A percentile compares a stretch with the other conserved stretches of the same genome.
phyloP scores from a whole-genome alignment of 805 yeast species.

The Tanozyma kutaoensis region DNA sequence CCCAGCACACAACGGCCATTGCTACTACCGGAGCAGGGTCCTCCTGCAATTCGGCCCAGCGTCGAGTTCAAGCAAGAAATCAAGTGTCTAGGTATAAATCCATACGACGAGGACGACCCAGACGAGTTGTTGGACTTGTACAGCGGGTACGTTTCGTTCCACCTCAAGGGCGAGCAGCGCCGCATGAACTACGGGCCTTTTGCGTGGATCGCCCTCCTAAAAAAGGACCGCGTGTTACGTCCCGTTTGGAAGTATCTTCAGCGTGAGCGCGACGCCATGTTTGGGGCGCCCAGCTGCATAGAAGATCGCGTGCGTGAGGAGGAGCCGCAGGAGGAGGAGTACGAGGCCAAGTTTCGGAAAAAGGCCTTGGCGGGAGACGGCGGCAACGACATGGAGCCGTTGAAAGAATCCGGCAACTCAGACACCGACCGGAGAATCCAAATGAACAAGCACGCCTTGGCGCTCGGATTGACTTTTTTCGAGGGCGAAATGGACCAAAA shows the following conservation, averaged over 20 bases:
- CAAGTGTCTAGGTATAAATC: too few species aligned
- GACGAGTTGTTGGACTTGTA: slow-evolving; percentile 28
- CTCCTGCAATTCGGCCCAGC: too few species aligned
- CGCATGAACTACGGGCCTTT: slow-evolving; percentile 39
- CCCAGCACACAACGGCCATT: too few species aligned
- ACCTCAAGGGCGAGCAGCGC: slow-evolving; percentile 21
- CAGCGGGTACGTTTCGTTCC: slow-evolving; percentile 28
- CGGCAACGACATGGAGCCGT: slow-evolving; percentile 10
- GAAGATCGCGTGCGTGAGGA: neutral
- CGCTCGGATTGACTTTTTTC: slow-evolving; percentile 20
- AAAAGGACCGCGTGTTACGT: slow-evolving; percentile 25
- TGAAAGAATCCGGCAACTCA: neutral
- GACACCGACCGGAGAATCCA: slow-evolving; percentile 3
- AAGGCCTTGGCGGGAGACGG: slow-evolving; percentile 13
- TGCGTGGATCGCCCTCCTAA: slow-evolving; percentile 32
- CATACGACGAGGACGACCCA: slow-evolving; percentile 2
- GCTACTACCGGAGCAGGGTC: too few species aligned
- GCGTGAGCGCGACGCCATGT: neutral
- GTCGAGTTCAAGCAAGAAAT: too few species aligned
- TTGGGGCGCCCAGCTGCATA: neutral
- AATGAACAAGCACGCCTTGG: slow-evolving; percentile 15
- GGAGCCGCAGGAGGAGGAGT: neutral
- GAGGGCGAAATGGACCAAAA: slow-evolving; percentile 18
- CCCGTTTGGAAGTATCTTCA: slow-evolving; percentile 3
- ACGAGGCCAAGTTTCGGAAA: slow-evolving; percentile 10